phyloP scores from a whole-genome alignment of 345 rosid species.

The Eucalyptus dawsonii region DNA sequence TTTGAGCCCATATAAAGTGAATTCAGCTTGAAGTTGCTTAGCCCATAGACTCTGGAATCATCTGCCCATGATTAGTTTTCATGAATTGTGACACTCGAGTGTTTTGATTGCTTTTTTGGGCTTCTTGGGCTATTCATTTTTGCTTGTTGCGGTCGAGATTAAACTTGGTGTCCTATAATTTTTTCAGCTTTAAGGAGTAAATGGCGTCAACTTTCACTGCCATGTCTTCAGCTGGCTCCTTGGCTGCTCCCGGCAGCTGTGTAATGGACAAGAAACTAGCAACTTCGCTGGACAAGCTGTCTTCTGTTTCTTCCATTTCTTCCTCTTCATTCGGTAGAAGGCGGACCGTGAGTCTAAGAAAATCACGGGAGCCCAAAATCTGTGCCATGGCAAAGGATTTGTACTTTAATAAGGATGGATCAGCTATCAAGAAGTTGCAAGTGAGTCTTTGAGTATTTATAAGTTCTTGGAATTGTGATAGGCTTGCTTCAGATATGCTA shows the following conservation, averaged over 20 bases:
- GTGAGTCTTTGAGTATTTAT: slow-evolving; percentile 23
- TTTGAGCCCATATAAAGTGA: not conserved
- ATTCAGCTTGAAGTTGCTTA: not conserved
- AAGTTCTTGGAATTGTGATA: not conserved
- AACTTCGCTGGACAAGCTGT: slow-evolving; percentile 39
- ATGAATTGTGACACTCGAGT: not conserved
- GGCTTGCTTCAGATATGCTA: not conserved
- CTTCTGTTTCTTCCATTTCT: slow-evolving; percentile 63
- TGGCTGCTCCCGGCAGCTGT: slow-evolving; percentile 47
- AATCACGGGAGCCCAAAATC: slow-evolving; percentile 35
- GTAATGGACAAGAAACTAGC: slow-evolving; percentile 45
- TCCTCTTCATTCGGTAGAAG: slow-evolving; percentile 43
- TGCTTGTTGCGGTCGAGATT: not conserved
- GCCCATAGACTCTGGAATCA: not conserved
- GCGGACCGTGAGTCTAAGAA: slow-evolving; percentile 31
- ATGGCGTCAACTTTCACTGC: slow-evolving; percentile 81
- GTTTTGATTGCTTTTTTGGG: not conserved
- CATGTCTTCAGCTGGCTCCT: slow-evolving; percentile 56
- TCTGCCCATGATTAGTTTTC: not conserved
- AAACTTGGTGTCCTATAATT: not conserved
- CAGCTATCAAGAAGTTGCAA: slow-evolving; percentile 81
- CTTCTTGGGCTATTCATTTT: not conserved
- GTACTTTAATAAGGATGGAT: slow-evolving; percentile 92
- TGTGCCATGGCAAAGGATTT: slow-evolving; percentile 80
- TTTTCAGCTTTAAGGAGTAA: not conserved